phyloP scores from a whole-genome alignment of 176 grass and related monocot species.

The Carex cristatella region DNA sequence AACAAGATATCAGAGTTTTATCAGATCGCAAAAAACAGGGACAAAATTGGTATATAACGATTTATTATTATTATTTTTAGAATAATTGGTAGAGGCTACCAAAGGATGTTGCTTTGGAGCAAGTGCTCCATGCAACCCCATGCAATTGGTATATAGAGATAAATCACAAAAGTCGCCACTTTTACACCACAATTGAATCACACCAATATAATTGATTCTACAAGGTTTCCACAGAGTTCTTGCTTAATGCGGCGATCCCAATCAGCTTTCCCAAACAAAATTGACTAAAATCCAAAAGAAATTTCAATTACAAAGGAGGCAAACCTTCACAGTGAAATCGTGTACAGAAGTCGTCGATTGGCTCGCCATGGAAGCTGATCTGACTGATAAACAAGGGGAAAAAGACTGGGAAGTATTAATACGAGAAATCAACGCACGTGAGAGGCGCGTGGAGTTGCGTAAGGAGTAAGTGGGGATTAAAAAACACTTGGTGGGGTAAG shows the following conservation, averaged over 20 bases:
- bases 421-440: not conserved
- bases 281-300: not conserved
- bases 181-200: not conserved
- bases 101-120: no score
- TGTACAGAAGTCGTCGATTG: conserved; percentile 58
- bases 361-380: conserved; percentile 53
- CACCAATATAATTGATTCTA: no score
- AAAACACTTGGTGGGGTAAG: not conserved
- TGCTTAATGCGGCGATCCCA: not conserved
- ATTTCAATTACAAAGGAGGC: not conserved
- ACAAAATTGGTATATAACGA: not conserved
- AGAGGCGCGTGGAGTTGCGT: not conserved
- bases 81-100: no score
- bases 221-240: not conserved
- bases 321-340: conserved; percentile 93
- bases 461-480: not conserved
- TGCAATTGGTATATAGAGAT: not conserved
- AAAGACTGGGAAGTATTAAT: not conserved
- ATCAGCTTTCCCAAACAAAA: not conserved
- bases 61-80: not conserved
- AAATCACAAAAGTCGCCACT: not conserved
- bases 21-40: not conserved
- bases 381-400: not conserved
- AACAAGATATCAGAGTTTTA: not conserved
- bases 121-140: no score